phyloP scores from a whole-genome alignment of 495 filamentous ascomycete genomes.

The Daldinia decipiens region DNA sequence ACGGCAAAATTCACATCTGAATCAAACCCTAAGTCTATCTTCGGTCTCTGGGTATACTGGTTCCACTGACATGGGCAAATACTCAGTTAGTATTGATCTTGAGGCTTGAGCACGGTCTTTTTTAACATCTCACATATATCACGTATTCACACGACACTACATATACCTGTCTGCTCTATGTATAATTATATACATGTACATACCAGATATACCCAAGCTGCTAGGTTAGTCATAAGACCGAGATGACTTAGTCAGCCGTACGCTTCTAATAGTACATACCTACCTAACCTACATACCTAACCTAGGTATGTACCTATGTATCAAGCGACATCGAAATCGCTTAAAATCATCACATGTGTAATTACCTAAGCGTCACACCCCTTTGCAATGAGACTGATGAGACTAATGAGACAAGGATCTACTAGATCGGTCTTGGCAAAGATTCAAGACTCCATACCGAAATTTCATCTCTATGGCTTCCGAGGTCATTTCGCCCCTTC shows the following conservation, averaged over 20 bases:
- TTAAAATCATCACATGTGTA: conserved; percentile 12
- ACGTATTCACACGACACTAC: neutral
- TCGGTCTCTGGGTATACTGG: neutral
- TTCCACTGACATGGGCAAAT: neutral
- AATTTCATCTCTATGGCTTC: neutral
- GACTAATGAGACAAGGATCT: conserved; percentile 15
- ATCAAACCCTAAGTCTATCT: neutral
- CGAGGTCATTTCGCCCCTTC: conserved; percentile 4
- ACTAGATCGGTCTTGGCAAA: conserved; percentile 25
- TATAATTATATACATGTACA: too few species aligned
- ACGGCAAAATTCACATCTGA: neutral
- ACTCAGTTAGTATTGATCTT: neutral
- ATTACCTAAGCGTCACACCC: conserved; percentile 9
- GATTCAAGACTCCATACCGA: conserved; percentile 28
- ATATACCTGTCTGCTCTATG: neutral
- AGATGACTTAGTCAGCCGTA: neutral
- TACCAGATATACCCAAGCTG: too few species aligned
- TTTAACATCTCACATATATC: neutral
- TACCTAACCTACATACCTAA: too few species aligned
- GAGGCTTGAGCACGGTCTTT: neutral
- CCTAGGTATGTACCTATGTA: too few species aligned
- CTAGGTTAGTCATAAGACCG: neutral
- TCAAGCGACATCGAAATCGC: neutral
- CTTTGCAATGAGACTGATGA: neutral
- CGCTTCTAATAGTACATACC: too few species aligned